Evolutionary conservation across 257 asterid species (phyloP).

Genomic region (Jasminum sambac): DNA sequence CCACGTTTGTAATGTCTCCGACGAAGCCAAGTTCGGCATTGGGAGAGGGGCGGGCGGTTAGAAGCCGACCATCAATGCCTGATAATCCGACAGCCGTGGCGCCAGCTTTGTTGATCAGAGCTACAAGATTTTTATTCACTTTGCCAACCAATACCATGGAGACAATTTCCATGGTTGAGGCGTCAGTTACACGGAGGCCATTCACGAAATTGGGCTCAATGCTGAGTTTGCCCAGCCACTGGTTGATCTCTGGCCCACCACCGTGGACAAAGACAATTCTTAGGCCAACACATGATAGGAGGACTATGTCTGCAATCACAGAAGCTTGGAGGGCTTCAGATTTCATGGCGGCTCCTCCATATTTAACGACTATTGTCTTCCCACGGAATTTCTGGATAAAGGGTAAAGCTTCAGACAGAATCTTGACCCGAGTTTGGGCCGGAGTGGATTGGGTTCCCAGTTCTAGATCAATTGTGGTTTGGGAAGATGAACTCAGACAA

Average conservation of each 20-base stretch:
- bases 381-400: slow-evolving; percentile 77
- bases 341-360: slow-evolving; percentile 90
- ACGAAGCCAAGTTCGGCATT: slow-evolving; percentile 71
- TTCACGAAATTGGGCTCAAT: slow-evolving; percentile 66
- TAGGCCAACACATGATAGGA: slow-evolving; percentile 78
- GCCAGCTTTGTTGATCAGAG: slow-evolving; percentile 76
- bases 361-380: slow-evolving; percentile 80
- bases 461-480: slow-evolving; percentile 35
- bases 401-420: slow-evolving; percentile 75
- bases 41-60: slow-evolving; percentile 72
- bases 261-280: slow-evolving; percentile 80
- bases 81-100: slow-evolving; percentile 81
- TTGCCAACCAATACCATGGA: slow-evolving; percentile 81
- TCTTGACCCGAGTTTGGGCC: slow-evolving; percentile 60
- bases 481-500: slow-evolving; percentile 45
- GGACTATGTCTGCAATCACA: slow-evolving; percentile 77
- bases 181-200: slow-evolving; percentile 82
- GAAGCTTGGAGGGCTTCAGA: slow-evolving; percentile 79
- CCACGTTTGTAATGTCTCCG: slow-evolving; percentile 79
- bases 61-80: slow-evolving; percentile 71
- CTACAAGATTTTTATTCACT: slow-evolving; percentile 69
- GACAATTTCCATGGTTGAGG: slow-evolving; percentile 79
- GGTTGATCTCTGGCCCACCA: slow-evolving; percentile 89
- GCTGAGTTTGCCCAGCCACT: slow-evolving; percentile 59
- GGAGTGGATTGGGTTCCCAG: slow-evolving; percentile 37